Evolutionary conservation across 352 stramenopile genomes (phyloP), one percentile per base, ranked within the genome.

Genomic region (Pythium utonaiense): DNA sequence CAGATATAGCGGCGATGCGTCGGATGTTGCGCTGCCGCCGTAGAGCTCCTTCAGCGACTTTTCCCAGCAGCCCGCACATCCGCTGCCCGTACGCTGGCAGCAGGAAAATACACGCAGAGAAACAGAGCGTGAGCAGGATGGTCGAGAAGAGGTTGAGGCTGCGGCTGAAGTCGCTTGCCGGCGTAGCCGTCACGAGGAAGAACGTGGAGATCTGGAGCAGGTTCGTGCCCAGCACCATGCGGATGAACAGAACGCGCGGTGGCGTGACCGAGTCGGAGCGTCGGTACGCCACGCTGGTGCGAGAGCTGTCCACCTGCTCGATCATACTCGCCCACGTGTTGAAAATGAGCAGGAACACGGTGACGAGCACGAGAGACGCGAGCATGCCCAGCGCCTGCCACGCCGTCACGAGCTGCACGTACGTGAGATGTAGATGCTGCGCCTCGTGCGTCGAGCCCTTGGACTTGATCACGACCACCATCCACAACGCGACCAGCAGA

Each of bases 301-400:
- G 33, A 42, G 52, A 62, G 33, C 56, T 68, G 16, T 68, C 69
- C 31, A 88, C 78, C 30, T 77, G 71, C 53, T 85, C 78, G 57
- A 88, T 75, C 75, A 88, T 88, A 45, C 71, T 64, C 3, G 78
- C 78, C 75, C 78, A 88, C 36, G 78, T 88, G 49, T 83, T 85
- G 59, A 88, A 83, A 31, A 88, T 69, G 25, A 88, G 51, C 31
- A 88, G 57, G 58, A 88, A 83, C 22, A 85, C 75, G 25, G 71
- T 64, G 38, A 73, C 70, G 19, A 88, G 66, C 33, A 76, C 68
- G 14, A 80, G 58, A 1, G 78, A 75, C 10, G 62, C 73, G 10
- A 77, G 49, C 56, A 80, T 74, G 21, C 75, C 69, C 19, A 88
- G 62, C 8, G 73, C 52, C 33, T 88, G 73, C 78, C 78, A 88